Conservation (phyloP, 345 rosid genomes). For the Raphanus raphanistrum region DNA sequence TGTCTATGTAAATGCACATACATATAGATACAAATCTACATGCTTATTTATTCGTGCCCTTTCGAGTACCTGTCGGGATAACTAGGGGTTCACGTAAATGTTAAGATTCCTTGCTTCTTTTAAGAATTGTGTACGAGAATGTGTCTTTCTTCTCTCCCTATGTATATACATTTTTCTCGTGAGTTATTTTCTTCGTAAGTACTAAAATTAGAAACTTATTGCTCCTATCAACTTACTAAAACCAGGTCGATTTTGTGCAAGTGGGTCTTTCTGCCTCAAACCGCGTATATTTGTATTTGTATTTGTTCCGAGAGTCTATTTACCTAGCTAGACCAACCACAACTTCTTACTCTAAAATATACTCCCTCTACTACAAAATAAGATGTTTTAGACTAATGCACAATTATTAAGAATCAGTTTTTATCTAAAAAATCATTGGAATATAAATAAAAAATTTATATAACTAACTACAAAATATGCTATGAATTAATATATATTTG, state of each 20-base stretch:
- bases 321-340: background rate
- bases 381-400: background rate
- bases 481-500: background rate
- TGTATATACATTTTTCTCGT: background rate
- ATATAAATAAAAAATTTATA: too few relatives aligned
- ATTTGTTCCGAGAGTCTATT: constrained; percentile 12
- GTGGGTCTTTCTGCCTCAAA: constrained; percentile 32
- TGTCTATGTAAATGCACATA: background rate
- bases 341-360: background rate
- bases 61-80: constrained; percentile 29
- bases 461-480: background rate
- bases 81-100: constrained; percentile 23
- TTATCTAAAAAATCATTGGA: background rate
- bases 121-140: background rate
- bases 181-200: constrained; percentile 28
- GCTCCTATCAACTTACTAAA: constrained; percentile 31
- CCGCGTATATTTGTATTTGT: constrained; percentile 10
- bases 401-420: background rate
- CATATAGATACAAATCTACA: background rate
- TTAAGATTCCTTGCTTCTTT: constrained; percentile 33
- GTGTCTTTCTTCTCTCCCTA: constrained; percentile 3
- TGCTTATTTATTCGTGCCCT: constrained; percentile 26
- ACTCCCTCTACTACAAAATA: background rate
- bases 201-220: constrained; percentile 40
- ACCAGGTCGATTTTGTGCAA: constrained; percentile 32